phyloP scores from a whole-genome alignment of 306 rosid genomes.

The Cicer chorassanicum region DNA sequence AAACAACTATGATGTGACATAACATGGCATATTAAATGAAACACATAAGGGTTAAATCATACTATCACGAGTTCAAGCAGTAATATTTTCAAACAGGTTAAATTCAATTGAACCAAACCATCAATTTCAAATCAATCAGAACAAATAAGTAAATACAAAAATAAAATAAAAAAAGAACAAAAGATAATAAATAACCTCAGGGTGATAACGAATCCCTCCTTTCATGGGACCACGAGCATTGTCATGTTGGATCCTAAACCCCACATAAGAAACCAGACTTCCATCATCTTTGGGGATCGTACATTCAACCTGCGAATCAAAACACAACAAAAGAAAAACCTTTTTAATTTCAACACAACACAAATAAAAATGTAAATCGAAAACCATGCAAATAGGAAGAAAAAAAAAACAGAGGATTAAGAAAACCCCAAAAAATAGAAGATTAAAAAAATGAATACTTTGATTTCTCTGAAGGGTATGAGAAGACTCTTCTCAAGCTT shows the following conservation, averaged over 20 bases:
- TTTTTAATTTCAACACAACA: background rate
- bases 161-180: background rate
- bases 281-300: slow-evolving; percentile 82
- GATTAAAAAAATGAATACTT: slow-evolving; percentile 39
- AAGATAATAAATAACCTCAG: slow-evolving; percentile 54
- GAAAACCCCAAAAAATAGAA: background rate
- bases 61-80: slow-evolving; percentile 23
- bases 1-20: slow-evolving; percentile 1
- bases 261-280: slow-evolving; percentile 68
- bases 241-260: slow-evolving; percentile 81
- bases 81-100: slow-evolving; percentile 6
- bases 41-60: background rate
- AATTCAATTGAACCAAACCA: slow-evolving; percentile 37
- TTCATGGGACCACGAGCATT: slow-evolving; percentile 92
- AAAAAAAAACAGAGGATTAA: background rate
- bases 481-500: slow-evolving; percentile 78
- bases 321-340: background rate
- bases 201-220: slow-evolving; percentile 83
- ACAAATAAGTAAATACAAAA: background rate
- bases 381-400: slow-evolving; percentile 24
- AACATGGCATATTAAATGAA: background rate
- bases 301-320: slow-evolving; percentile 69
- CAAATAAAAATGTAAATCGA: background rate
- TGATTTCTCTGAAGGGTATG: slow-evolving; percentile 76
- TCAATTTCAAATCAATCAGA: slow-evolving; percentile 34